These are phyloP conservation scores for Hypoxylon sp. DNA, from an alignment of 2,329 filamentous ascomycete species.

Conservation along the genomic window DNA sequence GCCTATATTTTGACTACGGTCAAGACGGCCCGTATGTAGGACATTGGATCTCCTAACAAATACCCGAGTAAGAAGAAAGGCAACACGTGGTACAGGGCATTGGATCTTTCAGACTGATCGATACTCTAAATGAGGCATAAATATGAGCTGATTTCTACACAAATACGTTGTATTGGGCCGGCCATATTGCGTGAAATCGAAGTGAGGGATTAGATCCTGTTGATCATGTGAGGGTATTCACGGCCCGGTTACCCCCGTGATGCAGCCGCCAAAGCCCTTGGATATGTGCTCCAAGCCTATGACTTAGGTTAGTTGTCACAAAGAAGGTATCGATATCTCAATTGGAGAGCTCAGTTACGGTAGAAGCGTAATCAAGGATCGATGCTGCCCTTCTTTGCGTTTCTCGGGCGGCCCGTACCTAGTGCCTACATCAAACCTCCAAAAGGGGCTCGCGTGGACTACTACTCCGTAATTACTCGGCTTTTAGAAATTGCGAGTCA, in stretches of 20 bases:
- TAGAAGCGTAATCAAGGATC: too few species aligned
- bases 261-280: conserved; percentile 7
- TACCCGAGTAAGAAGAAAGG: too few species aligned
- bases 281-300: conserved; percentile 4
- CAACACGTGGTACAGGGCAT: not conserved
- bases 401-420: not conserved
- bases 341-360: not conserved
- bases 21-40: conserved; percentile 37
- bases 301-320: not conserved
- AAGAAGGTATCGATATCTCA: conserved; percentile 10
- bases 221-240: conserved; percentile 26
- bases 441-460: not conserved
- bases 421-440: not conserved
- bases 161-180: conserved; percentile 10
- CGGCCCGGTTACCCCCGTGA: conserved; percentile 24
- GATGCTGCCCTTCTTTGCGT: too few species aligned
- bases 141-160: conserved; percentile 3
- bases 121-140: conserved; percentile 24
- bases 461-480: not conserved
- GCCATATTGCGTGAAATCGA: conserved; percentile 11
- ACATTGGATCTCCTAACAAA: too few species aligned
- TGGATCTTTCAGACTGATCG: not conserved
- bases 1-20: conserved; percentile 18
- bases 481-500: not conserved
- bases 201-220: conserved; percentile 23